Base-by-base conservation (phyloP, 495 filamentous ascomycete species). In the Penicillium canariense region DNA sequence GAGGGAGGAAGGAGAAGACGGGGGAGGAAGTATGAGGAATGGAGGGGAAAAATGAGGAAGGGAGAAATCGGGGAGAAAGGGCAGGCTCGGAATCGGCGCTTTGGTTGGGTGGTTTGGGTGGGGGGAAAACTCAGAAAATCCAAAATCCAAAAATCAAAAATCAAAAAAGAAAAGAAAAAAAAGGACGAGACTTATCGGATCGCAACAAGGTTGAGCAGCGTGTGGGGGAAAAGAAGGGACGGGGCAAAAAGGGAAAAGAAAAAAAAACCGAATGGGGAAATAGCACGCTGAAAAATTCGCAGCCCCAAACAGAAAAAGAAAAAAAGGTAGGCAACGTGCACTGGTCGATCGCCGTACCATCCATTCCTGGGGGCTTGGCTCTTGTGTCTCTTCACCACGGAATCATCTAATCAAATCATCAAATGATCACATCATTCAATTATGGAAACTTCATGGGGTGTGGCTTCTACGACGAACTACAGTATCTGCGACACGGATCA, bases 41-140 rank as follows among this genome's bases (percentile, higher is more conserved):
- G 71, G 70, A 73, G 70, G 70, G 66, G 63, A 69, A 71, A 61
- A 68, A 70, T 50, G 63, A 67, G 30, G 66, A 67, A 70, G 68
- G 69, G 68, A 71, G 68, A 58, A 66, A 66, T 62, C 60, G 67
- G 61, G 58, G 60, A 65, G 65, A 59, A 65, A 56, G 61, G n/a
- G n/a, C n/a, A n/a, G 59, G 55, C 59, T 69, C 52, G 65, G 62
- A 62, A 73, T 70, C 68, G 66, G 64, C 43, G 43, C 43, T 23
- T n/a, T n/a, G 30, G 43, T 46, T 46, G 43, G 43, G 14, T 46
- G 60, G 18, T 65, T 70, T 58, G 61, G 68, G 42, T 22, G 58
- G 54, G 18, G 20, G 20, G 31, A 34, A 34, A 34, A 34, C 14
- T 34, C 31, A 9, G 31, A 34, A 34, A 34, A 34, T 14, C 36